Evolutionary conservation across 2,329 filamentous ascomycete genomes (phyloP).

Genomic region (Cytospora mali): DNA sequence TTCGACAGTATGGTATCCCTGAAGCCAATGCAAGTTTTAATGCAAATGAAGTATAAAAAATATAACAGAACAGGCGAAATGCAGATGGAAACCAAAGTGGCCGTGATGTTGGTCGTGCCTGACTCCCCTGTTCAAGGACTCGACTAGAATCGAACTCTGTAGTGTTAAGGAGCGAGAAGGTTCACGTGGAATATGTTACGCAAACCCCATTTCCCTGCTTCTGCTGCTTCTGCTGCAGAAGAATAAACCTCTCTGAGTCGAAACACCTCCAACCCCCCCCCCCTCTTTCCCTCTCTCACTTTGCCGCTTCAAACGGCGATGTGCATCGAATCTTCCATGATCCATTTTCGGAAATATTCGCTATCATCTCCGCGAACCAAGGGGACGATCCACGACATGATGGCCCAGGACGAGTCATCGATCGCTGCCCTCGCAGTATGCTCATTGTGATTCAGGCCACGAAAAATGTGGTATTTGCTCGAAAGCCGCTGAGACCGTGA

Average conservation of each 20-base stretch:
- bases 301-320: not conserved
- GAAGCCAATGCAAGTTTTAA: conserved; percentile 17
- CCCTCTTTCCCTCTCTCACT: too few relatives aligned
- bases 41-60: conserved; percentile 2
- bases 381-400: conserved; percentile 15
- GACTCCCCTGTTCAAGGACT: not conserved
- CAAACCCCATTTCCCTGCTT: not conserved
- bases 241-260: not conserved
- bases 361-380: not conserved
- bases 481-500: not conserved
- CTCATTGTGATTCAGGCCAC: not conserved
- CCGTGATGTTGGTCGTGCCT: not conserved
- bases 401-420: not conserved
- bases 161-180: not conserved
- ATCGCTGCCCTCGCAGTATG: not conserved
- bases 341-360: not conserved
- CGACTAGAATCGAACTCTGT: too few relatives aligned
- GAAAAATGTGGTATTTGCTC: not conserved
- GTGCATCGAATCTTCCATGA: not conserved
- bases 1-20: conserved; percentile 24
- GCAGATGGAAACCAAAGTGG: conserved; percentile 1
- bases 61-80: conserved; percentile 9
- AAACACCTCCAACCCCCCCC: not conserved
- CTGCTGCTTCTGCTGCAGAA: not conserved
- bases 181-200: not conserved